phyloP scores from a whole-genome alignment of 495 filamentous ascomycete species.

The Rusavskia elegans region DNA sequence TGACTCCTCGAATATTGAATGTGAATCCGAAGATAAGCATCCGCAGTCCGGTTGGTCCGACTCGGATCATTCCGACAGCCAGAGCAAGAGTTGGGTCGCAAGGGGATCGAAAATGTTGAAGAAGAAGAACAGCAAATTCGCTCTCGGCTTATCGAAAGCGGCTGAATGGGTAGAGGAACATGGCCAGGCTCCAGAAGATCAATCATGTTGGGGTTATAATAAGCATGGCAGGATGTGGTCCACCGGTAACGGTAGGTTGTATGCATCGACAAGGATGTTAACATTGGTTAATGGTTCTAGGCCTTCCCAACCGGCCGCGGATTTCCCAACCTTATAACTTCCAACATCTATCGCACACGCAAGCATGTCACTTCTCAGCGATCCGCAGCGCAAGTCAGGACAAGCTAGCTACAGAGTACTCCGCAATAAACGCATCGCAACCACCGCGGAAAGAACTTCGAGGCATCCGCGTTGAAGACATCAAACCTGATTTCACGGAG shows the following conservation, averaged over 20 bases:
- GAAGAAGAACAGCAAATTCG: slow-evolving; percentile 35
- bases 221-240: slow-evolving; percentile 3
- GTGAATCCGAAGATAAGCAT: background rate
- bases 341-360: slow-evolving; percentile 70
- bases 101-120: slow-evolving; percentile 36
- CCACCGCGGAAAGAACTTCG: slow-evolving; percentile 40
- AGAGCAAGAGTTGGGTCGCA: slow-evolving; percentile 27
- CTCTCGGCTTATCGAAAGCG: slow-evolving; percentile 26
- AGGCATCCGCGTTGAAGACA: slow-evolving; percentile 46
- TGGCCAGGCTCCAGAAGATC: slow-evolving; percentile 17
- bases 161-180: slow-evolving; percentile 23
- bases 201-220: background rate
- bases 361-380: slow-evolving; percentile 43
- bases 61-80: slow-evolving; percentile 17
- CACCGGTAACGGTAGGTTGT: slow-evolving; percentile 1
- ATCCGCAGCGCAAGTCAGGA: slow-evolving; percentile 39
- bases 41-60: slow-evolving; percentile 5
- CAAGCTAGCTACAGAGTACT: slow-evolving; percentile 51
- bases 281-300: slow-evolving; percentile 19
- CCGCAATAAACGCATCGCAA: slow-evolving; percentile 51
- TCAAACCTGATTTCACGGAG: slow-evolving; percentile 33
- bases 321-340: slow-evolving; percentile 84
- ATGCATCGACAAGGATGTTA: background rate
- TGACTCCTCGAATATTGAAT: background rate
- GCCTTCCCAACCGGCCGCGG: slow-evolving; percentile 16